Conservation (phyloP, 208 protist genomes). For the Acanthamoeba lenticulata region DNA sequence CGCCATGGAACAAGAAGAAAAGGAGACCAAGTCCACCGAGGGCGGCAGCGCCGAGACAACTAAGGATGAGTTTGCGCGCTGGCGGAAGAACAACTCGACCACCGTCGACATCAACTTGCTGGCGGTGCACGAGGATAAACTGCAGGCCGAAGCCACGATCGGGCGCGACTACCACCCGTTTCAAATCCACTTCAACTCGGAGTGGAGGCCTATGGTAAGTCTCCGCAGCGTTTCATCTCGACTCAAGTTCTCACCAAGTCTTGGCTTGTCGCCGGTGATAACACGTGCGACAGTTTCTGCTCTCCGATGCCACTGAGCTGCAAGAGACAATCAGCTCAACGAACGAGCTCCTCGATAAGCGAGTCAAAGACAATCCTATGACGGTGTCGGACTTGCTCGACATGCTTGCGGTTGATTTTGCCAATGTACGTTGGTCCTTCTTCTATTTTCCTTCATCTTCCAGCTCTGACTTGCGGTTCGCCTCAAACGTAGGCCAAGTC, state of each 20-base stretch:
- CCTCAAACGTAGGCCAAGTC: background rate
- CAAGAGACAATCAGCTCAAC: background rate
- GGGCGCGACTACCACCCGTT: constrained; percentile 43
- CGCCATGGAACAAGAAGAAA: constrained; percentile 1
- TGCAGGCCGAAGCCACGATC: constrained; percentile 26
- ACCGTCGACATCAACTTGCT: constrained; percentile 31
- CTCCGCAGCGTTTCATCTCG: background rate
- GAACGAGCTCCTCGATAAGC: constrained; percentile 24
- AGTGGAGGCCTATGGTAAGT: constrained; percentile 44
- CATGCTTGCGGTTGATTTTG: constrained; percentile 46
- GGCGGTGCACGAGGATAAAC: constrained; percentile 29
- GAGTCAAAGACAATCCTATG: constrained; percentile 13
- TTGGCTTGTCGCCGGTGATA: background rate
- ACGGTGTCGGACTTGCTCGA: constrained; percentile 24
- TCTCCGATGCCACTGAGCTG: background rate
- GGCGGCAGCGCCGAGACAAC: background rate
- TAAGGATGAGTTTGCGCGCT: background rate
- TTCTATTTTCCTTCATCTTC: background rate
- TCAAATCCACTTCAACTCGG: constrained; percentile 24
- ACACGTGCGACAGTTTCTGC: background rate
- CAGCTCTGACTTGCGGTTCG: background rate
- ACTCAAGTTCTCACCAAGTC: background rate
- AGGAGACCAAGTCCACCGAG: background rate
- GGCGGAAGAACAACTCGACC: background rate
- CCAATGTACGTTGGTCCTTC: too few species aligned